Conservation (phyloP, 2,329 filamentous ascomycete genomes). For the Diaporthe amygdali region DNA sequence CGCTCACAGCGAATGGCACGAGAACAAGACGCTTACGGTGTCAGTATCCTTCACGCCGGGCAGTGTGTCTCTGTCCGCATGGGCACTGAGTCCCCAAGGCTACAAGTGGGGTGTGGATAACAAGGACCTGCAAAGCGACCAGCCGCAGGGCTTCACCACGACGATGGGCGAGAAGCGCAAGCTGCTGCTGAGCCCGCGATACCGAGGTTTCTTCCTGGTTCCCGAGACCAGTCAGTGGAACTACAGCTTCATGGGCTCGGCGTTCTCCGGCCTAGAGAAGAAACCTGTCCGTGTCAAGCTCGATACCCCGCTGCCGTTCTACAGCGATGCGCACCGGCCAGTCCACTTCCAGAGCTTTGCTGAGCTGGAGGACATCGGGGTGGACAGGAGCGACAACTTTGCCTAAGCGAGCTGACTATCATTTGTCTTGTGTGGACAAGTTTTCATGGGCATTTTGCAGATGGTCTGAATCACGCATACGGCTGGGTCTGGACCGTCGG, state of each 20-base stretch:
- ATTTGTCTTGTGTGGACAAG: background rate
- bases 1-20: conserved; percentile 78
- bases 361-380: conserved; percentile 95
- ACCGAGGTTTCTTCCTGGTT: conserved; percentile 94
- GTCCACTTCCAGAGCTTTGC: conserved; percentile 98
- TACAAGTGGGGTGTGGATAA: conserved; percentile 98
- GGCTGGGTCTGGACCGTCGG: background rate
- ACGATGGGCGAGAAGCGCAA: conserved; percentile 96
- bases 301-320: conserved; percentile 88
- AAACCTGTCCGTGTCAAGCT: conserved; percentile 90
- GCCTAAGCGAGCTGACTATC: conserved; percentile 59
- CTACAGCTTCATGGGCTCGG: conserved; percentile 95
- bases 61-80: conserved; percentile 92
- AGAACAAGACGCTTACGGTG: conserved; percentile 90
- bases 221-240: conserved; percentile 93
- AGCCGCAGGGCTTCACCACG: conserved; percentile 91
- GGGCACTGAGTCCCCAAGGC: conserved; percentile 87
- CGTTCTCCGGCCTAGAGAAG: conserved; percentile 89
- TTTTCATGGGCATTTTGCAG: background rate
- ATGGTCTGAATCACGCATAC: background rate
- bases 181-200: conserved; percentile 88
- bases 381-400: conserved; percentile 92
- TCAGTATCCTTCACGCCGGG: conserved; percentile 96
- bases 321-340: conserved; percentile 89
- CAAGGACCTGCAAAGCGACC: conserved; percentile 89